Evolutionary conservation across 148 eudicot genomes (phyloP).

Genomic region (Mesembryanthemum crystallinum): DNA sequence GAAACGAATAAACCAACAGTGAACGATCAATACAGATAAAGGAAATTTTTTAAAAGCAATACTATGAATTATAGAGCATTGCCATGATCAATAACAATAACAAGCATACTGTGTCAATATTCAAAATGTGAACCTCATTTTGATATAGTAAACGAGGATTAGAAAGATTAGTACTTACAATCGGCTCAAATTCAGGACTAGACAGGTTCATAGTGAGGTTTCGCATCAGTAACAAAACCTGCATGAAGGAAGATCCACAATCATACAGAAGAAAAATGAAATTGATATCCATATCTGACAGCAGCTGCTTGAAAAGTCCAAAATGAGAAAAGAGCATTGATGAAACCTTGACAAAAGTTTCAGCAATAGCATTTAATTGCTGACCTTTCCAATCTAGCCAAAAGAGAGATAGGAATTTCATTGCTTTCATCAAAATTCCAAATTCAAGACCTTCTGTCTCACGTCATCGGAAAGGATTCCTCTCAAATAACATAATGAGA

Average conservation of each 20-base stretch:
- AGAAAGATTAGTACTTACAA: constrained; percentile 48
- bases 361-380: background rate
- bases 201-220: constrained; percentile 93
- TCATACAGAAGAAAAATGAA: background rate
- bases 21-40: background rate
- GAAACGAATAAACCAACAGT: constrained; percentile 7
- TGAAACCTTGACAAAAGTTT: background rate
- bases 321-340: background rate
- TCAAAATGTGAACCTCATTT: background rate
- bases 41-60: background rate
- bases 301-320: constrained; percentile 7
- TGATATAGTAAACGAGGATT: background rate
- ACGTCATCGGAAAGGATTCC: too few relatives aligned
- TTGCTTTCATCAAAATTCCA: too few relatives aligned
- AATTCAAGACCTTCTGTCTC: too few relatives aligned
- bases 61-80: background rate
- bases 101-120: constrained; percentile 3
- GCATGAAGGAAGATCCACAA: constrained; percentile 25
- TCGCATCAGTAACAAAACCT: constrained; percentile 86
- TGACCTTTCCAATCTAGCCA: background rate
- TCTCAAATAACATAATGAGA: too few relatives aligned
- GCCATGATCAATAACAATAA: constrained; percentile 6
- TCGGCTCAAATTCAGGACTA: constrained; percentile 79
- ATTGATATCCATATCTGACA: background rate
- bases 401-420: background rate